Evolutionary conservation across 495 filamentous ascomycete genomes (phyloP).

Genomic region (Thermothielavioides terrestris): DNA sequence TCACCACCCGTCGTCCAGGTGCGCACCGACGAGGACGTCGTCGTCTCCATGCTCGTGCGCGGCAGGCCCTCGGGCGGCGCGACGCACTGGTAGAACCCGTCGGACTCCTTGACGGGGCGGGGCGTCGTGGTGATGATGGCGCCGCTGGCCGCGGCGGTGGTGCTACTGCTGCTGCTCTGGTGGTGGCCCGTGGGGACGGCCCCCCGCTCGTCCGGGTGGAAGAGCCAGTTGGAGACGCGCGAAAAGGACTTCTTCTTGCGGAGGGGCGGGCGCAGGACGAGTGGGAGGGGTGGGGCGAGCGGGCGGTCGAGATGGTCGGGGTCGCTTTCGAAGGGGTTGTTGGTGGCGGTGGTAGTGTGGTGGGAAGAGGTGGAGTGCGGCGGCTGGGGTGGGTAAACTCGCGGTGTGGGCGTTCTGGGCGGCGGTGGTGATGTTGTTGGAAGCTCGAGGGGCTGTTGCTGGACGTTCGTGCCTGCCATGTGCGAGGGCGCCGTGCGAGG

Average conservation of each 20-base stretch:
- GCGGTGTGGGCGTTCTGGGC: no score
- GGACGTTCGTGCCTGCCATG: constrained; percentile 6
- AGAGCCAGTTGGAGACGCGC: constrained; percentile 48
- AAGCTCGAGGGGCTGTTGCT: constrained; percentile 15
- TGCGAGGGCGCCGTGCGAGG: constrained; percentile 28
- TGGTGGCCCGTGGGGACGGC: neutral
- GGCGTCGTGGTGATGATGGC: constrained; percentile 40
- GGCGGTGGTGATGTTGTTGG: constrained; percentile 11
- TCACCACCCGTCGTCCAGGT: constrained; percentile 24
- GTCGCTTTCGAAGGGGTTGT: neutral
- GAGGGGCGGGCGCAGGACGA: constrained; percentile 41
- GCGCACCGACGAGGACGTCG: constrained; percentile 31
- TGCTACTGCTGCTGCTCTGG: constrained; percentile 22
- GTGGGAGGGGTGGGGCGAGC: constrained; percentile 45
- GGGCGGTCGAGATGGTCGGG: constrained; percentile 22
- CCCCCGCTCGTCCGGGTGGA: constrained; percentile 29
- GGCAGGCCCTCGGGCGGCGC: constrained; percentile 23
- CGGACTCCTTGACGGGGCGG: constrained; percentile 34
- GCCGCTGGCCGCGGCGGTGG: neutral
- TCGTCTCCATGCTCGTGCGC: constrained; percentile 32
- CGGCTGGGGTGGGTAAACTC: no score
- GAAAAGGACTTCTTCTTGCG: constrained; percentile 53
- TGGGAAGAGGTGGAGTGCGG: neutral
- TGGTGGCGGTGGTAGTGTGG: neutral
- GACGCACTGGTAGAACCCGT: constrained; percentile 48